Evolutionary conservation across 2,329 filamentous ascomycete genomes (phyloP).

Genomic region (Mycosphaerella arachidis): DNA sequence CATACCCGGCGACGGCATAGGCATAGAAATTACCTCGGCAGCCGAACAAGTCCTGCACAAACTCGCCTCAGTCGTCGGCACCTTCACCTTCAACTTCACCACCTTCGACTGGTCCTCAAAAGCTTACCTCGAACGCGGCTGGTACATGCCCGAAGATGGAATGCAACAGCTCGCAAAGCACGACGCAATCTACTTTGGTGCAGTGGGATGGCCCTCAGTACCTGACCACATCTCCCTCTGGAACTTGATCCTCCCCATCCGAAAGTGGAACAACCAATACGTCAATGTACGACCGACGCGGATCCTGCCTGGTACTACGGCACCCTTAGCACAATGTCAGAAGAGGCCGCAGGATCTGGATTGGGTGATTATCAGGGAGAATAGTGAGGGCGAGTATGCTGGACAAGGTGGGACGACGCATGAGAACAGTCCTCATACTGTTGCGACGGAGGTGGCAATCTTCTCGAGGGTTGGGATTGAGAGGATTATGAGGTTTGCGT

Average conservation of each 20-base stretch:
- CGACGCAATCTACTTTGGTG: constrained; percentile 56
- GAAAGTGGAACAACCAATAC: constrained; percentile 64
- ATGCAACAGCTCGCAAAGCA: constrained; percentile 48
- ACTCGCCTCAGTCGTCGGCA: constrained; percentile 41
- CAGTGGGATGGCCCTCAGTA: constrained; percentile 58
- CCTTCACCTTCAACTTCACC: constrained; percentile 49
- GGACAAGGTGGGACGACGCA: constrained; percentile 44
- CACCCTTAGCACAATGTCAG: constrained; percentile 38
- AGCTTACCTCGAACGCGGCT: constrained; percentile 48
- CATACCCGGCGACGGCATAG: constrained; percentile 62
- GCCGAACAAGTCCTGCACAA: constrained; percentile 47
- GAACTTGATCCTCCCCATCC: constrained; percentile 62
- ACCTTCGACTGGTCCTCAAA: constrained; percentile 49
- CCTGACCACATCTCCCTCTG: constrained; percentile 63
- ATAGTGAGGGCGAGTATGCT: constrained; percentile 47
- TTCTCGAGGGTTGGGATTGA: constrained; percentile 45
- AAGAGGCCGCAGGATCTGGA: constrained; percentile 37
- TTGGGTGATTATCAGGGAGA: constrained; percentile 48
- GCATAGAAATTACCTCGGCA: constrained; percentile 58
- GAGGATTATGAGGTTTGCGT: constrained; percentile 47
- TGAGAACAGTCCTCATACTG: constrained; percentile 36
- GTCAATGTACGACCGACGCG: constrained; percentile 58
- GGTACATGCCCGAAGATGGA: constrained; percentile 51
- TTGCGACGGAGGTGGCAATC: constrained; percentile 46
- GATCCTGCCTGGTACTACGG: constrained; percentile 40